Evolutionary conservation across 768 basidiomycete species (phyloP), one percentile per base, ranked within the genome.

Genomic region (Boletellus sp.): DNA sequence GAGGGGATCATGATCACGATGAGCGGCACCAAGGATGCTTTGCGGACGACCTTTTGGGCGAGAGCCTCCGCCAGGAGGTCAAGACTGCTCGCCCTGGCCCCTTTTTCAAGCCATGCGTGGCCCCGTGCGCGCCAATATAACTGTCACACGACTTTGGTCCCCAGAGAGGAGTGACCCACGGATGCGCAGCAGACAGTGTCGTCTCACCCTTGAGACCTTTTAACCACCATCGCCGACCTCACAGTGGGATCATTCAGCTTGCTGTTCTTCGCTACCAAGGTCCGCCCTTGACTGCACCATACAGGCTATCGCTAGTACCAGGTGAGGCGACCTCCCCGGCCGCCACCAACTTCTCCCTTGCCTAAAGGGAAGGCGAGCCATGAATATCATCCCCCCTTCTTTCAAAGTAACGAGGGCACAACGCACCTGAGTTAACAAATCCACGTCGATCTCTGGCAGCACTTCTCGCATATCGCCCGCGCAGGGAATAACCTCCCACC

Each of bases 401-500:
- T 13, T 31, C 17, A 28, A 22, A 47, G 0, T 17, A n/a, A 23
- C 17, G 15, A 13, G 19, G 12, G 42, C 13, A 6, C 10, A n/a
- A 45, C 48, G 36, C 46, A 81, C 87, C 74, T 81, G 74, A 9
- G 65, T 55, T 22, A 89, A 60, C 16, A 88, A 59, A 63, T 87
- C 86, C 13, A 66, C 63, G 23, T 80, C 79, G 20, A 89, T 78
- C 13, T 76, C 74, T 1, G 88, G 88, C 26, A 90, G 67, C 9
- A 69, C 70, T 64, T 90, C 88, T 16, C 69, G 61, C 6, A 62
- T 53, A 34, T 84, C 81, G 6, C 78, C 80, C 22, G 76, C 69
- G 64, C 70, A 74, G 0, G 88, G 83, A 1, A 78, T 62, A 12
- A 90, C 74, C 52, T 85, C 79, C 83, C 85, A 90, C 45, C 74